Conservation (phyloP, 768 basidiomycete genomes). For the Mycena galericulata region DNA sequence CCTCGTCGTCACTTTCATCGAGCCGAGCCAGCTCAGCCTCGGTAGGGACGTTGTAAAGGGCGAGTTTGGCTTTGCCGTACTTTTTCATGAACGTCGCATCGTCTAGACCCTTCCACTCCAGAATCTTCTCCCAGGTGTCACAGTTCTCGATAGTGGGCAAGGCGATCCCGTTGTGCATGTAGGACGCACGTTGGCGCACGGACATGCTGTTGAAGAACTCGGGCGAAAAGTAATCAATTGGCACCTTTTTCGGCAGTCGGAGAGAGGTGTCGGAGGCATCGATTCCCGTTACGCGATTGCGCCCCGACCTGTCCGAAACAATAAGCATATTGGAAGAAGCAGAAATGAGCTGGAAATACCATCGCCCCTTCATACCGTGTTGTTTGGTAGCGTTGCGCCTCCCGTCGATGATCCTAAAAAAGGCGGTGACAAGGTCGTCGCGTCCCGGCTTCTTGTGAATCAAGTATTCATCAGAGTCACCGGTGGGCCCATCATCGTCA, state of each 20-base stretch:
- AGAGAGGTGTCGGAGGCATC: neutral
- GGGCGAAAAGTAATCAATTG: conserved; percentile 24
- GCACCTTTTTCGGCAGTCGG: neutral
- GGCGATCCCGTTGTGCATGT: conserved; percentile 24
- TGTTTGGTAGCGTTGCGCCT: neutral
- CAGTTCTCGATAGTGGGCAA: conserved; percentile 11
- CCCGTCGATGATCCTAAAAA: neutral
- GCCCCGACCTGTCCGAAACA: neutral
- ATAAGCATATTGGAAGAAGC: neutral
- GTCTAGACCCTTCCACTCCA: conserved; percentile 6
- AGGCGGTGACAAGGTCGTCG: neutral
- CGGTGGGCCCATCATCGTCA: neutral
- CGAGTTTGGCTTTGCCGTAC: conserved; percentile 11
- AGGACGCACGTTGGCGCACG: neutral
- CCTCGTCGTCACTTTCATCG: too few relatives aligned
- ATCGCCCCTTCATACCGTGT: neutral
- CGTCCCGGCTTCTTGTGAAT: conserved; percentile 8
- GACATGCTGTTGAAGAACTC: conserved; percentile 20
- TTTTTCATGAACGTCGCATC: conserved; percentile 1
- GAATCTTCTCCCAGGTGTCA: neutral
- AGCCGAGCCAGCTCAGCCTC: conserved; percentile 9
- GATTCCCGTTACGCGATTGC: neutral
- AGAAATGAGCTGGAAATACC: neutral
- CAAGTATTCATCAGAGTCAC: neutral
- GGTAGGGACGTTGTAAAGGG: conserved; percentile 20